Percentiles rank a stretch among this genome's conserved stretches.
phyloP scores from a whole-genome alignment of 345 rosid genomes.

The Pistacia vera region DNA sequence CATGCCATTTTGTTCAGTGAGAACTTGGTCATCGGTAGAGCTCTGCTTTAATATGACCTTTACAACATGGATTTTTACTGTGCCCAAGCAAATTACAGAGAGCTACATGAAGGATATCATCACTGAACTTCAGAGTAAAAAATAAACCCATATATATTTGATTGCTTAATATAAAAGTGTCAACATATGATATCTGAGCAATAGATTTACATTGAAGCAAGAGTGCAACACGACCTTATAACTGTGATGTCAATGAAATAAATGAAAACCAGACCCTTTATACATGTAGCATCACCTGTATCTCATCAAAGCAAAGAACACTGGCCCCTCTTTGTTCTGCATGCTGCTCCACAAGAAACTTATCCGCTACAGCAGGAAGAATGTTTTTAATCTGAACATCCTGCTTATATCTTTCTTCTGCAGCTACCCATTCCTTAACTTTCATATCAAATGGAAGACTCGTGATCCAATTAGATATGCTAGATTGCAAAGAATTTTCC shows the following conservation, averaged over 20 bases:
- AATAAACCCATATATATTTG: neutral
- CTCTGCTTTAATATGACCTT: neutral
- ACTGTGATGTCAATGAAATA: neutral
- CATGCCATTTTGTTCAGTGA: no score
- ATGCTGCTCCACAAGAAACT: constrained; percentile 67
- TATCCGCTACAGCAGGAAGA: constrained; percentile 90
- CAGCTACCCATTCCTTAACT: constrained; percentile 90
- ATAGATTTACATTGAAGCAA: constrained; percentile 3
- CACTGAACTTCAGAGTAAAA: neutral
- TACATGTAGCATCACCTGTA: constrained; percentile 57
- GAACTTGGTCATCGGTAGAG: neutral
- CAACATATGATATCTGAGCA: neutral
- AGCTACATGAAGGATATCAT: neutral
- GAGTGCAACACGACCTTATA: neutral
- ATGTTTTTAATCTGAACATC: constrained; percentile 79
- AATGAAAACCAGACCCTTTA: constrained; percentile 4
- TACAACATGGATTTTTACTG: neutral
- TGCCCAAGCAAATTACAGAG: neutral
- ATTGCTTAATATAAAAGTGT: neutral
- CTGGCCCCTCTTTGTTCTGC: constrained; percentile 71
- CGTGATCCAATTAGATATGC: constrained; percentile 76
- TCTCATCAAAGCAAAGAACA: constrained; percentile 91
- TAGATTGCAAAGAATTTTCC: constrained; percentile 56
- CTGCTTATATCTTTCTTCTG: constrained; percentile 85
- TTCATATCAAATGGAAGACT: constrained; percentile 83